Base-by-base conservation (phyloP, 2,329 filamentous ascomycete genomes). In the Curvularia eragrostidis region DNA sequence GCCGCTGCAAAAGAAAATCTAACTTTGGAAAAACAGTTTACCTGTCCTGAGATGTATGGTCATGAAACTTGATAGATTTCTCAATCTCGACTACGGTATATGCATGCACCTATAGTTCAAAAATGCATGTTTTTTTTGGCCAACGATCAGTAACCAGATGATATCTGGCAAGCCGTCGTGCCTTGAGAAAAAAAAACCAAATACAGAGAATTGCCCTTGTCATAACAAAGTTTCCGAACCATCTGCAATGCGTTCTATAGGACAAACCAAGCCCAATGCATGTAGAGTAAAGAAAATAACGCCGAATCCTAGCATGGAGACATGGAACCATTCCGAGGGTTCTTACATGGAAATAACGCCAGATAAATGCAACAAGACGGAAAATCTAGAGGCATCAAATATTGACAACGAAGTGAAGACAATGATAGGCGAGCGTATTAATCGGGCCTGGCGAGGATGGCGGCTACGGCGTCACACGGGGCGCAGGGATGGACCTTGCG, bases 381-480 rank as follows among this genome's bases (percentile, higher is more conserved):
- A 56, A 52, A 57, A 41, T 60, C 52, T 56, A 44, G 53, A 67
- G 66, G 66, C 61, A 59, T 54, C 46, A 52, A 69, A 63, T 66
- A 69, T 68, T 15, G 46, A 69, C 62, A 68, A 30, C 53, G 59
- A 67, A 70, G 56, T 55, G 58, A 62, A 70, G 23, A 48, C 24
- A 39, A 30, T 26, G 39, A 39, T 8, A 28, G 5, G 32, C 7
- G 12, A 5, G 12, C 58, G 38, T 48, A 64, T 63, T 50, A 64
- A 57, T 60, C 66, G 53, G 42, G 66, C n/a, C 60, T 53, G 21
- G 60, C 67, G 18, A 70, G 61, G 24, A 70, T 70, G 36, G 67
- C 66, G 41, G 66, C 66, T 28, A 70, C 68, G 34, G 67, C 67
- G 15, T 70, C 67, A 54, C 67, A 69, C n/a, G 66, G 67, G 41